Percentiles rank a stretch among this genome's conserved stretches.
Evolutionary conservation across 345 rosid species (phyloP).

Genomic region (Hibiscus tridactylites): DNA sequence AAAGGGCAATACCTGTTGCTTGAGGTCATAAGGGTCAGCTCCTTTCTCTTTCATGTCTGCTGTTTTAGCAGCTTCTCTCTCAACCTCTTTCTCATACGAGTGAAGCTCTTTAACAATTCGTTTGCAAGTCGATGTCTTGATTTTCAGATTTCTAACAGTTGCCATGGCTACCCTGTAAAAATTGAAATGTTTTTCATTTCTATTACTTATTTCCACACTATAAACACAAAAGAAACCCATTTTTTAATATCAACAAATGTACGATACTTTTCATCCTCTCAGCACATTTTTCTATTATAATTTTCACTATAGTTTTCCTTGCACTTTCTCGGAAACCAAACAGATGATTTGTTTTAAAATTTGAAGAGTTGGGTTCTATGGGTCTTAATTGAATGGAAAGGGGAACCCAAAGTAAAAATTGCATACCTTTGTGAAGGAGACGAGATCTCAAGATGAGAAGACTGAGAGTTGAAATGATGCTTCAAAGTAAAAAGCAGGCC

Average conservation of each 20-base stretch:
- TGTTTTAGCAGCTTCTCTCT: slow-evolving; percentile 82
- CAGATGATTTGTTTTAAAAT: background rate
- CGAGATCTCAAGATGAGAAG: background rate
- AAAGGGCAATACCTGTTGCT: slow-evolving; percentile 58
- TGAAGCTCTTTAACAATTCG: slow-evolving; percentile 73
- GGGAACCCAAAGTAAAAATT: background rate
- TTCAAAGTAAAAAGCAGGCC: background rate
- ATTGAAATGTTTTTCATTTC: background rate
- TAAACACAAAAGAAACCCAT: background rate
- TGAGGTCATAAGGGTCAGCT: slow-evolving; percentile 89
- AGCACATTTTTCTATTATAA: background rate
- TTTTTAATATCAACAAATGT: background rate
- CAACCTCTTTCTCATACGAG: slow-evolving; percentile 93
- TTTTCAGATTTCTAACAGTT: slow-evolving; percentile 65
- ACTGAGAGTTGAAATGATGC: background rate
- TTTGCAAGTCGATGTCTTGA: slow-evolving; percentile 73
- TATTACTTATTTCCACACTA: background rate
- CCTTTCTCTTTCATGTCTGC: slow-evolving; percentile 86
- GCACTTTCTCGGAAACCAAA: slow-evolving; percentile 4
- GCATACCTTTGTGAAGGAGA: background rate
- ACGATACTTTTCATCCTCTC: background rate
- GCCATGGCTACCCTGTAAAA: slow-evolving; percentile 38
- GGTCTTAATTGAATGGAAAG: background rate
- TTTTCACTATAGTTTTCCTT: background rate
- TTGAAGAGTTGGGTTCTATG: background rate